A percentile compares a stretch with the other conserved stretches of the same genome.
Evolutionary conservation across 805 yeast genomes (phyloP).

Genomic region (Ogataea siamensis): DNA sequence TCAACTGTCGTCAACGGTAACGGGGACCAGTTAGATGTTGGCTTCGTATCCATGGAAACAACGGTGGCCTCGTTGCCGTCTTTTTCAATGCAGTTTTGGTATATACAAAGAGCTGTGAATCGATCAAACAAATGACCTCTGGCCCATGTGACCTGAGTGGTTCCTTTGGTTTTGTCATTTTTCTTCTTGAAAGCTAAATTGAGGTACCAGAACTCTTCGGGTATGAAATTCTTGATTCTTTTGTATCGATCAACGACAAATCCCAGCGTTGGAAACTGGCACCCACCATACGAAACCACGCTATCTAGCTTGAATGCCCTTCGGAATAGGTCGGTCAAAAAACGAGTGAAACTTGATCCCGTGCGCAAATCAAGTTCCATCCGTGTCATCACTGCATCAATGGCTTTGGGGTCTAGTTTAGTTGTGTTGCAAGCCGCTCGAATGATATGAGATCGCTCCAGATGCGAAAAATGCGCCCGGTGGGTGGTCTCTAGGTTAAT

Average conservation of each 20-base stretch:
- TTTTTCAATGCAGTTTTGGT: constrained; percentile 59
- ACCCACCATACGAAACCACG: constrained; percentile 76
- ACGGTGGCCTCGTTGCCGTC: constrained; percentile 49
- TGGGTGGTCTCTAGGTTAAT: constrained; percentile 50
- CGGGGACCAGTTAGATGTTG: constrained; percentile 78
- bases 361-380: constrained; percentile 85
- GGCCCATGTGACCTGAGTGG: constrained; percentile 63
- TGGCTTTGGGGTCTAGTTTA: constrained; percentile 60
- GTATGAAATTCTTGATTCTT: constrained; percentile 64
- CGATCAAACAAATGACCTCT: constrained; percentile 73
- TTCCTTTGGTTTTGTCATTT: constrained; percentile 25
- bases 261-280: constrained; percentile 97
- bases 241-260: constrained; percentile 91
- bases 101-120: constrained; percentile 57
- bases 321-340: constrained; percentile 58
- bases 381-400: constrained; percentile 82
- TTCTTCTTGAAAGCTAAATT: constrained; percentile 49
- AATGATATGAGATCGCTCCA: constrained; percentile 71
- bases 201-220: constrained; percentile 82
- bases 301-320: constrained; percentile 29
- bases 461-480: constrained; percentile 85
- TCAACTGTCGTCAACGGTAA: constrained; percentile 93
- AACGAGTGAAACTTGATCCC: constrained; percentile 85
- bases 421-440: constrained; percentile 72
- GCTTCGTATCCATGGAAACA: constrained; percentile 49